A percentile compares a stretch with the other conserved stretches of the same genome.
phyloP scores from a whole-genome alignment of 2,329 filamentous ascomycete species.

The Aspergillus phoenicis region DNA sequence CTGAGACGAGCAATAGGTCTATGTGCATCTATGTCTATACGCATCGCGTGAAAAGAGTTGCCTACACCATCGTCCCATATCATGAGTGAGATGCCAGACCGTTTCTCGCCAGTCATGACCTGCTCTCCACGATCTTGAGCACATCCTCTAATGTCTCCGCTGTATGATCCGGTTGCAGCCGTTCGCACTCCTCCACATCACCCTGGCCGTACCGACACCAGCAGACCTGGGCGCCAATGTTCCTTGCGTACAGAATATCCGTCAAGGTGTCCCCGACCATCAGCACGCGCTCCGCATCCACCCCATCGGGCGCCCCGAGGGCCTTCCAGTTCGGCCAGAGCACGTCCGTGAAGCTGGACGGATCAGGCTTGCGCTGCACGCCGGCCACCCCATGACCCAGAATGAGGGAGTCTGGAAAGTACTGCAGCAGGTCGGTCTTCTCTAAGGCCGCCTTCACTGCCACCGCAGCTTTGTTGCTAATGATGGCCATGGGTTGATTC shows the following conservation, averaged over 20 bases:
- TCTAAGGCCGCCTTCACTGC: constrained; percentile 20
- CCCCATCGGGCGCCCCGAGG: constrained; percentile 2
- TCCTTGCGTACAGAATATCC: constrained; percentile 19
- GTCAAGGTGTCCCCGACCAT: constrained; percentile 22
- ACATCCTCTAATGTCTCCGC: constrained; percentile 13
- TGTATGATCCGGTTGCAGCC: constrained; percentile 14
- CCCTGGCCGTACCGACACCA: constrained; percentile 25
- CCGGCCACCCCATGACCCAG: constrained; percentile 16
- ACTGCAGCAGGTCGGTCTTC: neutral
- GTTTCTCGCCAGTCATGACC: neutral
- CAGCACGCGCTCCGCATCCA: constrained; percentile 2
- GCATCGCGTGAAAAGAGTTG: neutral
- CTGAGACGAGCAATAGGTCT: too few relatives aligned
- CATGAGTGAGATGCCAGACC: neutral
- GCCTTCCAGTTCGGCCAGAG: constrained; percentile 18
- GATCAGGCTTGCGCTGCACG: constrained; percentile 16
- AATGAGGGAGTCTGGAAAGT: constrained; percentile 15
- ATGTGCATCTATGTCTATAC: too few relatives aligned
- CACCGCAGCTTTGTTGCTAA: constrained; percentile 29
- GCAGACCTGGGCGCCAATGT: constrained; percentile 14
- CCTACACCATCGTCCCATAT: neutral
- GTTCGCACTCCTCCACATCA: constrained; percentile 13
- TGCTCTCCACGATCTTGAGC: neutral
- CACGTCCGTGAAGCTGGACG: constrained; percentile 15
- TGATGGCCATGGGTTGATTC: constrained; percentile 23